Conservation (phyloP, 192 early-diverging fungal species). For the Geosiphon pyriformis region DNA sequence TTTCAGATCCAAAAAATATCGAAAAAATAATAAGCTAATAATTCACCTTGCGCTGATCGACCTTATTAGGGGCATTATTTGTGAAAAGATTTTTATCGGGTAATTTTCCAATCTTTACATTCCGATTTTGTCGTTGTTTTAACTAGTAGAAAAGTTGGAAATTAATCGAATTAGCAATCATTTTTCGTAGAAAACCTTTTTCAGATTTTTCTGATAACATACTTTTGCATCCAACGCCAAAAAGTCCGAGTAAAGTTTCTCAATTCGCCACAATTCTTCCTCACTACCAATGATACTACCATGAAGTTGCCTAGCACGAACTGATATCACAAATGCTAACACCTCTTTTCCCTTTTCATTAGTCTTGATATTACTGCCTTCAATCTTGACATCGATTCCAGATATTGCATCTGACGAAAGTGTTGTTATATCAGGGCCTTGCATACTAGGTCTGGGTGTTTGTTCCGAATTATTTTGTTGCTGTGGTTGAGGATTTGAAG, state of each 20-base stretch:
- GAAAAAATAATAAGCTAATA: conserved; percentile 19
- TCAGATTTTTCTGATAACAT: conserved; percentile 9
- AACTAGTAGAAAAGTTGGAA: background rate
- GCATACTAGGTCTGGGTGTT: background rate
- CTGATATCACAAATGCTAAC: conserved; percentile 50
- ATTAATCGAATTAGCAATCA: background rate
- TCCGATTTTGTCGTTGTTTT: conserved; percentile 15
- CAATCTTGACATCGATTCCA: conserved; percentile 34
- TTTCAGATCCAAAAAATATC: too few species aligned
- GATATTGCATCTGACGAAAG: conserved; percentile 8
- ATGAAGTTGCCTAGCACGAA: conserved; percentile 35
- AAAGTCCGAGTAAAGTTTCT: conserved; percentile 88
- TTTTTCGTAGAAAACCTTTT: too few species aligned
- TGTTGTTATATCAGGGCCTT: background rate
- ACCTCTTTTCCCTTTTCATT: conserved; percentile 79
- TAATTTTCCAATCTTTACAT: conserved; percentile 60
- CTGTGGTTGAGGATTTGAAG: background rate
- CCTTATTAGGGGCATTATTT: conserved; percentile 76
- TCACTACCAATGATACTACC: conserved; percentile 23
- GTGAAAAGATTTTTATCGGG: conserved; percentile 84
- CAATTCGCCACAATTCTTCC: conserved; percentile 70
- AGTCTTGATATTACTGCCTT: conserved; percentile 55
- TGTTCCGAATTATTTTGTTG: background rate
- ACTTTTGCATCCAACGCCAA: conserved; percentile 74
- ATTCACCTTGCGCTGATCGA: conserved; percentile 73